Evolutionary conservation across 1,284 basidiomycete genomes (phyloP).

Genomic region (Neonothopanus nambi): DNA sequence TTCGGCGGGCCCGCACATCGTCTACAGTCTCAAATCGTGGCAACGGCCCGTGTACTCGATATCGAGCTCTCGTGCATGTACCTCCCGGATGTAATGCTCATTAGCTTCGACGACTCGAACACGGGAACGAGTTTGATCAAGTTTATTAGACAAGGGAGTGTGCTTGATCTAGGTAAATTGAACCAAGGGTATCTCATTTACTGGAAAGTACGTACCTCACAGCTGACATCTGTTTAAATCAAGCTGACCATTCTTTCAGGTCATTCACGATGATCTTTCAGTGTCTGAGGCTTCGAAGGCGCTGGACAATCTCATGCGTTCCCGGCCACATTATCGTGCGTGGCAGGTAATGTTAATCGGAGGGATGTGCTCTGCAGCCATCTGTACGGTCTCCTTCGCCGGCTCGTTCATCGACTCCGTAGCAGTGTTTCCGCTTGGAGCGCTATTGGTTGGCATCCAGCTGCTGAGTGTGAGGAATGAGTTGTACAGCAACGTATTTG

Average conservation of each 20-base stretch:
- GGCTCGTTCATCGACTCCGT: conserved; percentile 84
- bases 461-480: conserved; percentile 76
- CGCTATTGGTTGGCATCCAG: conserved; percentile 78
- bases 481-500: conserved; percentile 85
- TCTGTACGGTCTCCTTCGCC: conserved; percentile 71
- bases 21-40: conserved; percentile 84
- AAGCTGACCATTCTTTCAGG: conserved; percentile 36
- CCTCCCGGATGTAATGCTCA: conserved; percentile 80
- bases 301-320: conserved; percentile 78
- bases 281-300: conserved; percentile 78
- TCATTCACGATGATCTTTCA: conserved; percentile 85
- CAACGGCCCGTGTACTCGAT: conserved; percentile 84
- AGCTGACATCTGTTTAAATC: not conserved
- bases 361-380: conserved; percentile 80
- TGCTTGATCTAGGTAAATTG: conserved; percentile 78
- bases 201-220: conserved; percentile 62
- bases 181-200: conserved; percentile 78
- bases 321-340: conserved; percentile 60
- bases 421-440: conserved; percentile 76
- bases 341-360: conserved; percentile 77
- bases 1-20: conserved; percentile 92
- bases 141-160: conserved; percentile 76
- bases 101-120: conserved; percentile 78
- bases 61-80: conserved; percentile 85
- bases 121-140: conserved; percentile 89